Base-by-base conservation (phyloP, 1,284 basidiomycete species). In the Fomitopsis schrenkii region DNA sequence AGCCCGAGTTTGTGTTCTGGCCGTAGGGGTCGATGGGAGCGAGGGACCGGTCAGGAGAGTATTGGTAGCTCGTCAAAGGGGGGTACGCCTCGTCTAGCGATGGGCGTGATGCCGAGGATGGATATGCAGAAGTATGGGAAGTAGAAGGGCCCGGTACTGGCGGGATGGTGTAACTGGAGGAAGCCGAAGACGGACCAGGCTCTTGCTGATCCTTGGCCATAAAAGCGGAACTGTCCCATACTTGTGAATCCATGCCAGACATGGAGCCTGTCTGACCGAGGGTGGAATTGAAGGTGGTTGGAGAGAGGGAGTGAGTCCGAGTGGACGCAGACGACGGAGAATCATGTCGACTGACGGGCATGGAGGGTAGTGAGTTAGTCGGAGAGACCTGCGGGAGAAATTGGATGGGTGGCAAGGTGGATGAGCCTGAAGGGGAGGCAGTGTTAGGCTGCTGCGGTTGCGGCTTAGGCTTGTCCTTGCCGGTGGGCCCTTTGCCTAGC, bases 401-500 rank as follows among this genome's bases (percentile, higher is more conserved):
- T 59, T 65, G 62, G 46, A 63, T 57, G 22, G 69, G 64, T 36
- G 64, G 63, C 10, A 66, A 48, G 28, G 64, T 26, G 14, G 63
- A 41, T 26, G 64, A 35, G 56, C 56, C 58, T 2, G 68, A 60
- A 35, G 42, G 58, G 7, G 66, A 58, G 7, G 63, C 45, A 66
- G 71, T 60, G 74, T 76, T 33, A 7, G 48, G 63, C 66, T 76
- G 63, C 60, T 71, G 63, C 57, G 59, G 59, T 59, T 58, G 52
- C 5, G 66, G 8, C 68, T 85, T 90, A 53, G 87, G 85, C 69
- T 85, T 90, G 72, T 93, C 91, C 74, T 92, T 91, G 48, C 91
- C 91, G 0, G 91, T 93, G 26, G 91, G 91, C 55, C 91, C 91
- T 74, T 87, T 91, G 52, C 91, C 91, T 57, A 93, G 80, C 5